Evolutionary conservation across 257 asterid genomes (phyloP), one percentile per base, ranked within the genome.

Genomic region (Thymus quinquecostatus): DNA sequence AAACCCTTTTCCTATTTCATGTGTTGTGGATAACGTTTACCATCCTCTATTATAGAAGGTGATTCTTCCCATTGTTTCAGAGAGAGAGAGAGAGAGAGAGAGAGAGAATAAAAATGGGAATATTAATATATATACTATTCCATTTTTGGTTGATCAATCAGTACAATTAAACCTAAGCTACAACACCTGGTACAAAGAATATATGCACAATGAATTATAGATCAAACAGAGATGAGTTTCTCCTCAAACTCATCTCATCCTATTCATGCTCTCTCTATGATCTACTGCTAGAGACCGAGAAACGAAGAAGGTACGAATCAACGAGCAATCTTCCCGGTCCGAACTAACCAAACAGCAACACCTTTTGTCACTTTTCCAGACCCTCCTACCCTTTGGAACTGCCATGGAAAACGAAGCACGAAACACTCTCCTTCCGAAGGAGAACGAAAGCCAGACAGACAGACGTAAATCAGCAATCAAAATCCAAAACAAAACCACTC

Each of bases 381-480:
- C 60, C 10, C 56, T 34, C 57, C 60, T 66, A 56, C 44, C 64
- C 56, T 68, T 21, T 9, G 43, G 36, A 55, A 49, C 34, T 40
- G 48, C 41, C 69, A 12, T 32, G 14, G 58, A 62, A 51, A 32
- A 55, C 45, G 36, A 64, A 64, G 68, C 53, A 58, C 48, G 21
- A 40, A 69, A 27, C 33, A 21, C 41, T 29, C 47, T 70, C 60
- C 75, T 59, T 28, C 48, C 32, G 30, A 48, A 70, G 75, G 68
- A 59, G 69, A 53, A 8, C 44, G 32, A 69, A 51, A 71, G 28
- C 54, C 66, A 71, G 41, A 51, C 44, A 71, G 28, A 47, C 66
- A 71, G 41, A 51, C 44, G 29, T 64, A 75, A 44, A 80, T 51
- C 74, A 54, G 45, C 64, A 59, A 59, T 43, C 64, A 33, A 58